Base-by-base conservation (phyloP, 2,329 filamentous ascomycete genomes). In the Elsinoe ampelina region DNA sequence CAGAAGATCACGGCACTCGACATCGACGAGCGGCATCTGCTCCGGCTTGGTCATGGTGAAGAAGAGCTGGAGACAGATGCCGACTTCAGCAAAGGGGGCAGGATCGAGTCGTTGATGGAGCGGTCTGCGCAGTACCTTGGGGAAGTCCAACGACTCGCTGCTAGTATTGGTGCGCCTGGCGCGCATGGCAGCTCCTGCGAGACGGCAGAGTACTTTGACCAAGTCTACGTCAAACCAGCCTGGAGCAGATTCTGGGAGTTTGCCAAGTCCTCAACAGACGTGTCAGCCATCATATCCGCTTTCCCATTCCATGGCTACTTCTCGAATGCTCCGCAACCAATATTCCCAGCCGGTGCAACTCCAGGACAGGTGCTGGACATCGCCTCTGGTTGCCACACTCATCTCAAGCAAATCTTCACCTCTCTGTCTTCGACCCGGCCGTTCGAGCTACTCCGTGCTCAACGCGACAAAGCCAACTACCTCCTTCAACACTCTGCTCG, bases 151-250 rank as follows among this genome's bases (percentile, higher is more conserved):
- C 86, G 89, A 38, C 78, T 98, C 26, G 92, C 93, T 7, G 81
- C 80, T 47, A 95, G 88, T 64, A 85, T 98, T 62, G 84, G 82
- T 17, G 93, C 90, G 1, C 87, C 91, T 41, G 93, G 93, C 57
- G 91, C 91, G n/a, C 93, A 98, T 69, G 89, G 91, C 19, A 95
- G 87, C 71, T 95, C 92, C 26, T 95, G 93, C 56, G 93, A 98
- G 76, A 98, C 92, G 1, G 93, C 93, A 35, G 90, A 89, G 26
- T 97, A 98, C 72, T 98, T 98, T 76, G 89, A 95, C 69, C 84
- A 84, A 45, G 91, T 96, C 60, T 96, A 95, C 67, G 79, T 98
- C 41, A 80, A 87, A 70, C 92, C 93, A 32, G 82, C 86, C 11
- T 98, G 93, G 93, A 82, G 82, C 52, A 89, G 86, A 67, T 98